Evolutionary conservation across 208 protist genomes (phyloP), one percentile per base, ranked within the genome.

Genomic region (Angomonas deanei): DNA sequence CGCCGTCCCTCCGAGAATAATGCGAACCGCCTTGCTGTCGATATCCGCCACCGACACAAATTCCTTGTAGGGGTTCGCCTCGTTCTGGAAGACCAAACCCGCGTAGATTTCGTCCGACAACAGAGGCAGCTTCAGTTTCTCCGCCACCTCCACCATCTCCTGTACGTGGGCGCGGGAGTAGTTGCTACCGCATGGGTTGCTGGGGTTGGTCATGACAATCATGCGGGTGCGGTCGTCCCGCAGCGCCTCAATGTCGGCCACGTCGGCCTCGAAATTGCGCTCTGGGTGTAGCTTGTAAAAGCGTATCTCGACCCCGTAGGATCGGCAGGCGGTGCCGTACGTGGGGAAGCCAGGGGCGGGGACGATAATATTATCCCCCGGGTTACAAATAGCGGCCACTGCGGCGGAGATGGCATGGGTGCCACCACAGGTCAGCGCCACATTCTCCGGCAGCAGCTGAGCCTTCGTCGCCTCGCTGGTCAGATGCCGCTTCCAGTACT

Each of bases 91-190:
- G 24, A 94, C 86, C 76, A 98, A 93, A 31, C 89, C 86, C 2
- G 80, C 88, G 86, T 98, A 98, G 53, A 98, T 97, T 66, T 98
- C 96, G 57, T 98, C 96, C 6, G 88, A 68, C 46, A 98, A 88
- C 56, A 98, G 90, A 11, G 93, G 92, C 11, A 98, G 52, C 49
- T 81, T 58, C 60, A 89, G 72, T 50, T 91, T 66, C 61, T 93
- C 74, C 13, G 90, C 94, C 6, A 97, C 64, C 52, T 74, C 72
- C 17, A 96, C 39, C 36, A 96, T 75, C 52, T 76, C 84, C 34
- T 70, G 50, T 15, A 97, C 55, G 68, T 98, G 94, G 21, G 87
- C 53, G 6, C 64, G 66, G 13, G 70, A 78, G 70, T 81, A 98
- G 68, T 94, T 91, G 36, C 81, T 93, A 52, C 97, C 97, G 66